phyloP scores from a whole-genome alignment of 345 rosid species.

The Anacardium occidentale region DNA sequence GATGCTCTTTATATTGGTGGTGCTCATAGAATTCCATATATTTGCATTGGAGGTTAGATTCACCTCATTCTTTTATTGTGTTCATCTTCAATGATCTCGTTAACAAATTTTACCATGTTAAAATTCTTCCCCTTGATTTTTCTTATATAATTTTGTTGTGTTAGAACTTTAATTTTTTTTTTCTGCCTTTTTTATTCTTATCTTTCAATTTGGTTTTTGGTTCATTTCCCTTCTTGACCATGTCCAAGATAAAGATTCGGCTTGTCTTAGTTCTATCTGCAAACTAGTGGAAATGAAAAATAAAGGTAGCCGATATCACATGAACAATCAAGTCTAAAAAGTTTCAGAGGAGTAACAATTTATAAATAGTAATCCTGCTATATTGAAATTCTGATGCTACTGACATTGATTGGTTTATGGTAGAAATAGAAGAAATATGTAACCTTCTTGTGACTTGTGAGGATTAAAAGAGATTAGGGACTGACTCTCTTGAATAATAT shows the following conservation, averaged over 20 bases:
- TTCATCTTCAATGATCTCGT: not conserved
- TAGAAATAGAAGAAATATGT: not conserved
- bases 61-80: not conserved
- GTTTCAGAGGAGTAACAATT: not conserved
- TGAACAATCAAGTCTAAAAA: not conserved
- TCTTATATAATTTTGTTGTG: not conserved
- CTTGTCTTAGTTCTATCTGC: slow-evolving; percentile 3
- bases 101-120: not conserved
- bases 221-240: not conserved
- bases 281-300: not conserved
- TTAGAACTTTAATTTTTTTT: not conserved
- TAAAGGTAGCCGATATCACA: not conserved
- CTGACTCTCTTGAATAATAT: not conserved
- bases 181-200: not conserved
- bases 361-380: not conserved
- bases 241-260: not conserved
- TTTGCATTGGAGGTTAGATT: slow-evolving; percentile 73
- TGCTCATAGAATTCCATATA: slow-evolving; percentile 80
- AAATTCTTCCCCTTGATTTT: not conserved
- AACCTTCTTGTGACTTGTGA: not conserved
- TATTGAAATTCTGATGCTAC: not conserved
- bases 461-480: not conserved
- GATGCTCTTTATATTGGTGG: slow-evolving; percentile 69
- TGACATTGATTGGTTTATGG: not conserved
- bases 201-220: slow-evolving; percentile 4